Evolutionary conservation across 176 grass and related monocot species (phyloP).

Genomic region (Carex parvula): DNA sequence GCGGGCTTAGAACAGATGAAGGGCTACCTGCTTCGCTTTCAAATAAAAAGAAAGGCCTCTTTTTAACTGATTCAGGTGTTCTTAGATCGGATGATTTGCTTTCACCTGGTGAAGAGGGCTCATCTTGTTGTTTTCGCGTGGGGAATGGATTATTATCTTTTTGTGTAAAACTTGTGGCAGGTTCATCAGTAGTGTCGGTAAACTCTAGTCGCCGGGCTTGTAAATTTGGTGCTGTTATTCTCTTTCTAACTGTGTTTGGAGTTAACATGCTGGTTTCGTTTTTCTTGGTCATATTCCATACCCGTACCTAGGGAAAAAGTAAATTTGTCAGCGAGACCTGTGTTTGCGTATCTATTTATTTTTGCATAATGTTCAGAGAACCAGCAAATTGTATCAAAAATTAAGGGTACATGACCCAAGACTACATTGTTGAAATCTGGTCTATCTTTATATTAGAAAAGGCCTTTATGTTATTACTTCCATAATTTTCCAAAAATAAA

Average conservation of each 20-base stretch:
- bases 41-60: slow-evolving; percentile 57
- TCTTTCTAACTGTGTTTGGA: slow-evolving; percentile 58
- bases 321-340: slow-evolving; percentile 24
- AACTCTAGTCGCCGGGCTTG: slow-evolving; percentile 35
- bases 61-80: slow-evolving; percentile 66
- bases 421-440: not conserved
- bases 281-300: slow-evolving; percentile 67
- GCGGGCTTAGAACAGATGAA: slow-evolving; percentile 78
- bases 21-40: slow-evolving; percentile 49
- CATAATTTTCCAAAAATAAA: not conserved
- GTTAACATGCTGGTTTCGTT: slow-evolving; percentile 48
- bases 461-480: not conserved
- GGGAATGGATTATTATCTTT: slow-evolving; percentile 14
- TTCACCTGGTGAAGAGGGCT: slow-evolving; percentile 39
- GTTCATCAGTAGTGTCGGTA: slow-evolving; percentile 39
- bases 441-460: not conserved
- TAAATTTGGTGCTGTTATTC: slow-evolving; percentile 49
- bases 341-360: slow-evolving; percentile 6
- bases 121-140: not conserved
- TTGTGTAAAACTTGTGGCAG: slow-evolving; percentile 35
- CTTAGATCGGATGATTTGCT: slow-evolving; percentile 57
- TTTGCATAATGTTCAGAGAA: not conserved
- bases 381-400: not conserved
- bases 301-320: slow-evolving; percentile 51
- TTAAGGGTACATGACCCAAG: not conserved